Percentiles rank a stretch among this genome's conserved stretches.
Conservation (phyloP, 2,329 filamentous ascomycete species). For the Pseudopithomyces maydicus region DNA sequence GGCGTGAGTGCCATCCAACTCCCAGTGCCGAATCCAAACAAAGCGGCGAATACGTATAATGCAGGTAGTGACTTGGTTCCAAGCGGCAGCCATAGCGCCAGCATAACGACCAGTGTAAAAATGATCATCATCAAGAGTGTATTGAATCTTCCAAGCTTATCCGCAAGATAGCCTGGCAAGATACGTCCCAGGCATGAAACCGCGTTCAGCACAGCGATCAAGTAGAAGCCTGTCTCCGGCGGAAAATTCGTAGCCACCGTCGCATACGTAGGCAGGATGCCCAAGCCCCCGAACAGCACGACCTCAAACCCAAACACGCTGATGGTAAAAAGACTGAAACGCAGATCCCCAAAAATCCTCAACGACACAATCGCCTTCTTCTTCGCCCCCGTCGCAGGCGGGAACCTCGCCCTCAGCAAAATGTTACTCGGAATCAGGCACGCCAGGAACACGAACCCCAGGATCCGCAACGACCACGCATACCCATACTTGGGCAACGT, state of each 20-base stretch:
- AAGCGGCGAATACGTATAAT: slow-evolving; percentile 47
- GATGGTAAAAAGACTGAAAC: slow-evolving; percentile 43
- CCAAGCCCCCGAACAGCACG: slow-evolving; percentile 48
- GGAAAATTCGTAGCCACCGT: slow-evolving; percentile 43
- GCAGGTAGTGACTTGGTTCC: slow-evolving; percentile 35
- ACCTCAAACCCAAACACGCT: slow-evolving; percentile 44
- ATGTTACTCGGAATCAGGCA: slow-evolving; percentile 41
- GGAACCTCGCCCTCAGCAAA: slow-evolving; percentile 42
- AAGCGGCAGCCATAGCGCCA: slow-evolving; percentile 43
- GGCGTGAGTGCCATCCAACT: slow-evolving; percentile 52
- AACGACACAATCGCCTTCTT: slow-evolving; percentile 43
- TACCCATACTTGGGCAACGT: slow-evolving; percentile 44
- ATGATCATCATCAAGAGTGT: slow-evolving; percentile 44
- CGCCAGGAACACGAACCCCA: slow-evolving; percentile 43
- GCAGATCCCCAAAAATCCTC: slow-evolving; percentile 37
- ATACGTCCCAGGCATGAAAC: slow-evolving; percentile 48
- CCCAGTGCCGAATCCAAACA: slow-evolving; percentile 56
- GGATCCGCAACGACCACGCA: slow-evolving; percentile 44
- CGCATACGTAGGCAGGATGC: slow-evolving; percentile 48
- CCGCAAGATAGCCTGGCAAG: slow-evolving; percentile 46
- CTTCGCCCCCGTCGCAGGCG: slow-evolving; percentile 32
- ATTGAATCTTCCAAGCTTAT: slow-evolving; percentile 50
- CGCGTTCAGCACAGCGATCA: slow-evolving; percentile 48
- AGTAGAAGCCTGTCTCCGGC: slow-evolving; percentile 39
- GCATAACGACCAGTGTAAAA: slow-evolving; percentile 42